Evolutionary conservation across 1,284 basidiomycete genomes (phyloP), one percentile per base, ranked within the genome.

Genomic region (Ganoderma lingzhi): DNA sequence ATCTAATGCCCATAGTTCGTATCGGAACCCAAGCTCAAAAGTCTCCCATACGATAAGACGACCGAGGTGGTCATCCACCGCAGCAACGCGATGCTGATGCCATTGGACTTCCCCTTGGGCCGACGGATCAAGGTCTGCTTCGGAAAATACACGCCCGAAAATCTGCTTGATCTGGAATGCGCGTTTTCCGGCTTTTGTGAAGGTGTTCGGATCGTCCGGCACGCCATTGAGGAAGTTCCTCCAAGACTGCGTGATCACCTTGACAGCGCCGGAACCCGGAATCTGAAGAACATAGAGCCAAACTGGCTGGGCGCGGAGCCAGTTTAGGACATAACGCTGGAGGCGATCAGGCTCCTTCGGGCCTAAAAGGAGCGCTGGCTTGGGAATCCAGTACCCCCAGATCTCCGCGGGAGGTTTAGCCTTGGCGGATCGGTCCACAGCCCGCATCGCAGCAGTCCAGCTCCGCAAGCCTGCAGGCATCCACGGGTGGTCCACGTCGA

Each of bases 341-440:
- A 51, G 32, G 3, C 68, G 68, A 3, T 41, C 61, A 2, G 28
- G 15, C 1, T 45, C 35, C 39, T n/a, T 19, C 10, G 59, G 30
- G 2, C 68, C 64, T 1, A 69, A 8, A 6, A 69, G 55, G 2
- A 69, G 53, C 0, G 60, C 59, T 0, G 68, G 68, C 23, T 69
- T 64, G 0, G 68, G 68, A 15, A 65, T 42, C 68, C 68, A 69
- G 55, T 69, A 69, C 4, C 68, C 68, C 68, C 68, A 69, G 1
- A 62, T 6, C 3, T 19, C 44, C 6, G 15, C 6, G 3, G 60
- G 12, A 8, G 42, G 61, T 19, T 45, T 45, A 4, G 23, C 23
- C 8, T 4, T 3, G 3, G 2, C 3, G 1, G 41, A 45, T 1
- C 61, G 61, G 23, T 62, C 61, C 1, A 48, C 42, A 1, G 61